phyloP scores from a whole-genome alignment of 2,329 filamentous ascomycete genomes.

The Coniella vitis region DNA sequence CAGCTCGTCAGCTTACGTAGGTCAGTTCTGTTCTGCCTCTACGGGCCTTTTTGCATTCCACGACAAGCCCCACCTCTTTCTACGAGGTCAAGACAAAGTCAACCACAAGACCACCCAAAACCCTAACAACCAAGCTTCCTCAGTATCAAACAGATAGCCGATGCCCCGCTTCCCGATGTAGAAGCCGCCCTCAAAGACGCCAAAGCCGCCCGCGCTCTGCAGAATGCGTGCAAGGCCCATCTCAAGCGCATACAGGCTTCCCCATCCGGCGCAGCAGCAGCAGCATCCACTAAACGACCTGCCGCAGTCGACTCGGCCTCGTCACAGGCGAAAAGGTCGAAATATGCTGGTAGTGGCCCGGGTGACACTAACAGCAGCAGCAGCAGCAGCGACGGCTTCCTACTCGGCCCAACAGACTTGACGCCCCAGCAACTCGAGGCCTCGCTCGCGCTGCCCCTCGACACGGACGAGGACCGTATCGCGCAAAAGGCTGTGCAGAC shows the following conservation, averaged over 20 bases:
- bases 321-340: conserved; percentile 28
- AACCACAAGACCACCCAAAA: no score
- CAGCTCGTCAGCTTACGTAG: conserved; percentile 48
- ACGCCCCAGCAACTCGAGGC: conserved; percentile 54
- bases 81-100: no score
- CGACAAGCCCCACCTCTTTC: no score
- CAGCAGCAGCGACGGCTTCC: conserved; percentile 19
- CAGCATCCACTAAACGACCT: conserved; percentile 25
- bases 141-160: conserved; percentile 50
- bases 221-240: conserved; percentile 48
- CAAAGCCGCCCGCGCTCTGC: conserved; percentile 43
- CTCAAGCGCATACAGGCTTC: conserved; percentile 31
- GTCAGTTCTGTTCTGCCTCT: conserved; percentile 32
- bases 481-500: conserved; percentile 55
- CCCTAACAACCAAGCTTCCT: background rate
- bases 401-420: conserved; percentile 27
- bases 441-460: conserved; percentile 53
- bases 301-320: conserved; percentile 18
- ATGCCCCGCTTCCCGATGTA: conserved; percentile 37
- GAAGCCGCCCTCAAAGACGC: conserved; percentile 40
- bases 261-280: conserved; percentile 12
- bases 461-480: conserved; percentile 53
- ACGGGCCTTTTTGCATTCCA: background rate
- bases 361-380: no score
- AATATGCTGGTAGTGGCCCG: conserved; percentile 16